Evolutionary conservation across 2,329 filamentous ascomycete genomes (phyloP).

Genomic region (Leptographium galeiforme): DNA sequence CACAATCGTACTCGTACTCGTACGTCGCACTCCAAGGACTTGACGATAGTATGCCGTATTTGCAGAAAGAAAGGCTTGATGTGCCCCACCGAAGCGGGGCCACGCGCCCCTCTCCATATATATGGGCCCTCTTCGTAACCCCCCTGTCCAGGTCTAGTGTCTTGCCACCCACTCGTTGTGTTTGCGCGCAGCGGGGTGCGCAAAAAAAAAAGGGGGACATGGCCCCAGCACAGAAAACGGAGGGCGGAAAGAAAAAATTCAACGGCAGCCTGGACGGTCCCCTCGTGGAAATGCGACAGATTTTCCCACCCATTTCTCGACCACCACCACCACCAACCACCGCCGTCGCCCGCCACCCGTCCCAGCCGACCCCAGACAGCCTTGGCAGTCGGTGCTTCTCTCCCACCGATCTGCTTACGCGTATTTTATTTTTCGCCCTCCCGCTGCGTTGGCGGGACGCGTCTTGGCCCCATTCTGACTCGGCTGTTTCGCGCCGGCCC

Average conservation of each 20-base stretch:
- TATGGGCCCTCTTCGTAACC: too few relatives aligned
- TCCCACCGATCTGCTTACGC: neutral
- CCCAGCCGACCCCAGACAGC: neutral
- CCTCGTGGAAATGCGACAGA: constrained; percentile 21
- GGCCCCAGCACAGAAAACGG: neutral
- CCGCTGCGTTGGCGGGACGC: neutral
- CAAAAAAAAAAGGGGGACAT: neutral
- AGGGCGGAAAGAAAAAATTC: neutral
- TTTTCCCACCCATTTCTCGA: neutral
- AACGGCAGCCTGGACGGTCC: neutral
- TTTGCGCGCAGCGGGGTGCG: neutral
- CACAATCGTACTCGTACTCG: too few relatives aligned
- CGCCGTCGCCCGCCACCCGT: neutral
- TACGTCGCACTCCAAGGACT: too few relatives aligned
- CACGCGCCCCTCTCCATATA: too few relatives aligned
- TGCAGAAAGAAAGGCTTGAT: too few relatives aligned
- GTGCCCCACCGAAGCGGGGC: too few relatives aligned
- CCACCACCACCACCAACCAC: neutral
- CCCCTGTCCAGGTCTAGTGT: neutral
- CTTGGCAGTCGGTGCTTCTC: neutral
- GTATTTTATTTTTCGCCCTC: neutral
- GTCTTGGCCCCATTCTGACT: neutral
- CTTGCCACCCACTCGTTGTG: neutral
- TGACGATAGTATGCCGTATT: too few relatives aligned
- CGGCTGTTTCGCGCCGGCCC: constrained; percentile 1